Base-by-base conservation (phyloP, 2,329 filamentous ascomycete species). In the Colletotrichum eleusines region DNA sequence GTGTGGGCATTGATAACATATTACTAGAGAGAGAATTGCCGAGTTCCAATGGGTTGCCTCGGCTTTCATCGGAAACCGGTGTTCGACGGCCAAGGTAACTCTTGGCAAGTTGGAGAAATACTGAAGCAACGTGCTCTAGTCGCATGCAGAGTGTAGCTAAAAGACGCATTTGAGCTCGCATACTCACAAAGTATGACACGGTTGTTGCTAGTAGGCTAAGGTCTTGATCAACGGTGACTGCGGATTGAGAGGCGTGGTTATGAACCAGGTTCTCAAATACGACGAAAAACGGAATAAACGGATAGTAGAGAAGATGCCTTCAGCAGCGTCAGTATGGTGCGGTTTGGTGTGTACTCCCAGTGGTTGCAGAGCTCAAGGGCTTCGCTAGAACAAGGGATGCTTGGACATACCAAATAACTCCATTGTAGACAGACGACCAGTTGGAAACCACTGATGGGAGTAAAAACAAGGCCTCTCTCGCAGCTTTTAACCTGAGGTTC, bases 351-450 rank as follows among this genome's bases (percentile, higher is more conserved):
- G 0, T 8, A 31, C 16, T 35, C 9, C 26, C 4, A 23, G 20
- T 0, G 5, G 18, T 38, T 11, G 5, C 0, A 31, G 0, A 6
- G 6, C 11, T n/a, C 2, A 6, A n/a, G 16, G 3, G 57, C 28
- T n/a, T 8, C 2, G 9, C 9, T n/a, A 9, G 9, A 18, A 44
- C 7, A 28, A 12, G 3, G 3, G 3, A 11, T 6, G 7, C 2
- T 0, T 20, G 5, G 11, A 20, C 50, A 2, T 64, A 64, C 60
- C 66, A 69, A 0, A 69, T 61, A n/a, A 69, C 66, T 18, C 51
- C 66, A 8, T 64, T 69, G 1, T 64, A 64, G 3, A 69, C 33
- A 4, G 66, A 69, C 2, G 60, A 63, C 66, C 66, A 69, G 35
- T 64, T 64, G 0, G 66, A 64, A 1, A 69, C 66, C 23, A 69